A percentile compares a stretch with the other conserved stretches of the same genome.
These are phyloP conservation scores for Colletotrichum chlorophyti DNA, from an alignment of 2,329 filamentous ascomycete genomes.

Conservation along the genomic window DNA sequence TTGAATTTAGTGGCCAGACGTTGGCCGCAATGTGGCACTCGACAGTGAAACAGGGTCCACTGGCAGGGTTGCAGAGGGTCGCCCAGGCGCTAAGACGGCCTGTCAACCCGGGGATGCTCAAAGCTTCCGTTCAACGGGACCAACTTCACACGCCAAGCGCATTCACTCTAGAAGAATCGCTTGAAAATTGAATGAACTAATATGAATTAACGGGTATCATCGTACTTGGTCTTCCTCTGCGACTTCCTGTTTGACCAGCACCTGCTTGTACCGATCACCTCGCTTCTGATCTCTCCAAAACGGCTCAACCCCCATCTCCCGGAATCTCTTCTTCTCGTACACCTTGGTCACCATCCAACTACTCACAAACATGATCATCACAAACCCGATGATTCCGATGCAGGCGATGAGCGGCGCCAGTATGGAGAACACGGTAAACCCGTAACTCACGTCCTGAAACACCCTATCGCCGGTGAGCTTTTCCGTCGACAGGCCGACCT, in stretches of 20 bases:
- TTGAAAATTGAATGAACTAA: background rate
- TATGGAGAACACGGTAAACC: constrained; percentile 56
- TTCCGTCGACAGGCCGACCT: constrained; percentile 50
- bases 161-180: no score
- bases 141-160: no score
- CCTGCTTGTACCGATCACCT: constrained; percentile 1
- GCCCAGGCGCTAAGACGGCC: no score
- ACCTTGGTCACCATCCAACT: constrained; percentile 28
- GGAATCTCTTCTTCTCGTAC: constrained; percentile 34
- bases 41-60: no score
- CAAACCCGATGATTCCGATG: constrained; percentile 32
- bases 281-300: constrained; percentile 17
- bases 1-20: no score
- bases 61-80: no score
- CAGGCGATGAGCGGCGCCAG: constrained; percentile 42
- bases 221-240: background rate
- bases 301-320: constrained; percentile 27
- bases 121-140: no score
- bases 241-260: background rate
- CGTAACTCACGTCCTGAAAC: constrained; percentile 53
- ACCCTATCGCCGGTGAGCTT: constrained; percentile 38
- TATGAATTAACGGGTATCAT: background rate
- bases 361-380: constrained; percentile 28
- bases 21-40: no score
- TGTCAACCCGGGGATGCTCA: no score